Evolutionary conservation across 1,139 yeast species (phyloP), one percentile per base, ranked within the genome.

Genomic region (Sugiyamaella novakii): DNA sequence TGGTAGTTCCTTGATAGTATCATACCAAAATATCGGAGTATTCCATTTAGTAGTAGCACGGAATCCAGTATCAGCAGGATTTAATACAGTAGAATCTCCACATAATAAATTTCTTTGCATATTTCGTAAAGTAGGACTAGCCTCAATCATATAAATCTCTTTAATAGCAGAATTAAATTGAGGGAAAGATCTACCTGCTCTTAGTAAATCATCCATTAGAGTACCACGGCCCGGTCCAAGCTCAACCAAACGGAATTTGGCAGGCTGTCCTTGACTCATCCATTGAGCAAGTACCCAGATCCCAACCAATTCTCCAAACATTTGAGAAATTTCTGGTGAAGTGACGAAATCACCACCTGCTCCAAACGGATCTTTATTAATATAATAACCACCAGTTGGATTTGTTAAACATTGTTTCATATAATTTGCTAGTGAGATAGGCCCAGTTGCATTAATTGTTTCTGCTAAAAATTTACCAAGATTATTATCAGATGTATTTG

Each of bases 161-260:
- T 69, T 62, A 11, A 74, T 53, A 7, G 66, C 59, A 1, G 54
- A 46, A 22, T 52, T 54, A 42, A 64, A 66, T 11, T 60, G 59
- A 25, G 57, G 54, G 52, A 70, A 70, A 5, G 61, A 43, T 12
- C 55, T 48, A 1, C 63, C 53, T 3, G 68, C 65, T 22, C 75
- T 54, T 54, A 87, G 63, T 38, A 78, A 69, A 63, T 87, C 96
- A 59, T 73, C 73, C 80, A 86, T 81, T 58, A 87, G 69, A 0
- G 96, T 86, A 0, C 96, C 96, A 59, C 77, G 75, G 3, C 96
- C 96, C 0, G 96, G 96, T 0, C 96, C 96, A 64, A 87, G 80
- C 64, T 87, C 96, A n/a, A 87, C 73, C n/a, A 87, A 60, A 49
- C 84, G 72, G 27, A 83, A 68, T 6, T 62, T 55, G 1, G 55